Conservation (phyloP, 768 basidiomycete species). For the Tremella fuciformis region DNA sequence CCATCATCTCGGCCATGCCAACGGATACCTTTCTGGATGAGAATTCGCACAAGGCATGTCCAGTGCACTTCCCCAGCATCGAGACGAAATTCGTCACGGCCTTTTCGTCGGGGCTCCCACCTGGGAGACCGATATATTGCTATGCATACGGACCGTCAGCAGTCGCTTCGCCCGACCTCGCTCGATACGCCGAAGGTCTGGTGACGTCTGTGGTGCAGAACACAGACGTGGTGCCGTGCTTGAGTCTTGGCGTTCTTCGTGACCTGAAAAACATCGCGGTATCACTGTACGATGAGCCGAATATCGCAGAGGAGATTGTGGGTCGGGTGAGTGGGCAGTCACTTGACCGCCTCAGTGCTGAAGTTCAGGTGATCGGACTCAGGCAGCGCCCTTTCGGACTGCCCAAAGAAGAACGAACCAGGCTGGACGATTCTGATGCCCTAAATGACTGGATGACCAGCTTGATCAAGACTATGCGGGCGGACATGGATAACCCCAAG, state of each 20-base stretch:
- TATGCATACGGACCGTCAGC: slow-evolving; percentile 52
- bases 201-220: slow-evolving; percentile 50
- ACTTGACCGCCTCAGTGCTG: background rate
- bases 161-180: slow-evolving; percentile 51
- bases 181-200: slow-evolving; percentile 48
- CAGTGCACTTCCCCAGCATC: slow-evolving; percentile 28
- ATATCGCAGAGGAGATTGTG: slow-evolving; percentile 52
- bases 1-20: slow-evolving; percentile 46
- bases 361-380: slow-evolving; percentile 41
- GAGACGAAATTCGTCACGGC: slow-evolving; percentile 51
- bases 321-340: slow-evolving; percentile 38
- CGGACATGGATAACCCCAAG: slow-evolving; percentile 53
- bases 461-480: slow-evolving; percentile 52
- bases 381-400: slow-evolving; percentile 30
- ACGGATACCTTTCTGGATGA: slow-evolving; percentile 20
- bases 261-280: slow-evolving; percentile 53
- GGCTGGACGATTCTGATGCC: slow-evolving; percentile 27
- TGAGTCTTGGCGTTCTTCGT: slow-evolving; percentile 45
- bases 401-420: background rate
- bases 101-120: slow-evolving; percentile 47
- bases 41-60: slow-evolving; percentile 11
- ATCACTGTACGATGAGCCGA: slow-evolving; percentile 50
- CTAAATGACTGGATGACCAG: slow-evolving; percentile 50
- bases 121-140: slow-evolving; percentile 52
- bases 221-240: slow-evolving; percentile 48